Percentiles rank a stretch among this genome's conserved stretches.
Evolutionary conservation across 768 basidiomycete species (phyloP).

Genomic region (Mycena vitilis): DNA sequence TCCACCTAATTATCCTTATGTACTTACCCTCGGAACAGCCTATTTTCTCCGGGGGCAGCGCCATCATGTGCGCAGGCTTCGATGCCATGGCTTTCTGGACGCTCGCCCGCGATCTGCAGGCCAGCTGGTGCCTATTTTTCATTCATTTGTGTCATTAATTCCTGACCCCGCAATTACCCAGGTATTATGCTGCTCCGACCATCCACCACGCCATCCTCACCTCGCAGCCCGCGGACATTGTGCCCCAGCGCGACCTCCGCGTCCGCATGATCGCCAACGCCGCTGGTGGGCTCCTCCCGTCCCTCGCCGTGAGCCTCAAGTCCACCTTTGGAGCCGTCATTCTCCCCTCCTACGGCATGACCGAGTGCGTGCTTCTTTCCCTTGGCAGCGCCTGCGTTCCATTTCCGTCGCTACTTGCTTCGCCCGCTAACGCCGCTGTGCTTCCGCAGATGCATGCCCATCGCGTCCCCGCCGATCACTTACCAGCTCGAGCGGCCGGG

Average conservation of each 20-base stretch:
- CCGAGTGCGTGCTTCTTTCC: slow-evolving; percentile 56
- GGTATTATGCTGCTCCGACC: slow-evolving; percentile 64
- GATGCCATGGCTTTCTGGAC: slow-evolving; percentile 64
- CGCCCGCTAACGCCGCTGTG: no score
- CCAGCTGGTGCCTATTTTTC: slow-evolving; percentile 68
- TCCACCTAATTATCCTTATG: not conserved
- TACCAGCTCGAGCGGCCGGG: slow-evolving; percentile 60
- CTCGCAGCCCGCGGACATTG: slow-evolving; percentile 47
- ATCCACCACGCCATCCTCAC: slow-evolving; percentile 61
- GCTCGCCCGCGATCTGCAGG: slow-evolving; percentile 47
- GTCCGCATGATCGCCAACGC: slow-evolving; percentile 62
- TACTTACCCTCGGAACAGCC: slow-evolving; percentile 43
- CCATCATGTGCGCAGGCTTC: slow-evolving; percentile 67
- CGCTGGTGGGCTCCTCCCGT: slow-evolving; percentile 65
- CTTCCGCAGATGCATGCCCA: slow-evolving; percentile 67
- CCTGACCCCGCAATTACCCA: slow-evolving; percentile 30
- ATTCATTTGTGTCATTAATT: no score
- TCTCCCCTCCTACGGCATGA: slow-evolving; percentile 71
- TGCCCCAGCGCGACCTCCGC: slow-evolving; percentile 47
- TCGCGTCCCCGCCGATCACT: slow-evolving; percentile 55
- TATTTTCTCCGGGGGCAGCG: slow-evolving; percentile 61
- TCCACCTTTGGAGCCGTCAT: slow-evolving; percentile 50
- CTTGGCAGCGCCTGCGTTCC: not conserved
- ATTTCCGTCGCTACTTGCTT: no score
- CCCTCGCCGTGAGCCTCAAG: slow-evolving; percentile 57